A percentile compares a stretch with the other conserved stretches of the same genome.
phyloP scores from a whole-genome alignment of 2,329 filamentous ascomycete genomes.

The Xylaria sp. region DNA sequence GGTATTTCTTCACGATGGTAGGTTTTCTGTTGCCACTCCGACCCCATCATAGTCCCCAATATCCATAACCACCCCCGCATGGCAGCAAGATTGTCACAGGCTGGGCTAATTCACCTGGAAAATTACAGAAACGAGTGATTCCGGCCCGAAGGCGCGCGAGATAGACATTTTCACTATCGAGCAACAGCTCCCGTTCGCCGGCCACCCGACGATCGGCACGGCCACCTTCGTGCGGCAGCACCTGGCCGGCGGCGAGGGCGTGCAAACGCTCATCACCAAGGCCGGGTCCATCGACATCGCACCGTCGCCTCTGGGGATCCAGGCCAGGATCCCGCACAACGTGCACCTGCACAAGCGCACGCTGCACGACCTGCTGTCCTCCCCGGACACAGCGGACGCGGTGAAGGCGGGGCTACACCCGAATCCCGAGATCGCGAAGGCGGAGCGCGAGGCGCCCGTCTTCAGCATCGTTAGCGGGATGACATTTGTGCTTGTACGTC shows the following conservation, averaged over 20 bases:
- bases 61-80: too few species aligned
- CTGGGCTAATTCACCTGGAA: conserved; percentile 34
- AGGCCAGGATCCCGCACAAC: conserved; percentile 74
- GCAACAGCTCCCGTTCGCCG: conserved; percentile 69
- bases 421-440: conserved; percentile 40
- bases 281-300: conserved; percentile 55
- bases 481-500: conserved; percentile 74
- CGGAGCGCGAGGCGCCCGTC: conserved; percentile 56
- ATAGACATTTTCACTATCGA: conserved; percentile 70
- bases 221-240: conserved; percentile 60
- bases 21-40: background rate
- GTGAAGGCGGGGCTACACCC: conserved; percentile 40
- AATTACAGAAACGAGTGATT: conserved; percentile 45
- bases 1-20: conserved; percentile 66
- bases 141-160: conserved; percentile 51
- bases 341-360: conserved; percentile 67
- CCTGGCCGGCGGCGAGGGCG: conserved; percentile 53
- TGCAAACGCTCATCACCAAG: conserved; percentile 62
- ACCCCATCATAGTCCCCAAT: too few species aligned
- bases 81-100: conserved; percentile 47
- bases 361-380: conserved; percentile 50
- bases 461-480: conserved; percentile 78
- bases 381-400: background rate
- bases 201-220: conserved; percentile 70
- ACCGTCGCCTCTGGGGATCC: conserved; percentile 51